Percentiles rank a stretch among this genome's conserved stretches.
Conservation (phyloP, 2,329 filamentous ascomycete genomes). For the Pseudogymnoascus sp. region DNA sequence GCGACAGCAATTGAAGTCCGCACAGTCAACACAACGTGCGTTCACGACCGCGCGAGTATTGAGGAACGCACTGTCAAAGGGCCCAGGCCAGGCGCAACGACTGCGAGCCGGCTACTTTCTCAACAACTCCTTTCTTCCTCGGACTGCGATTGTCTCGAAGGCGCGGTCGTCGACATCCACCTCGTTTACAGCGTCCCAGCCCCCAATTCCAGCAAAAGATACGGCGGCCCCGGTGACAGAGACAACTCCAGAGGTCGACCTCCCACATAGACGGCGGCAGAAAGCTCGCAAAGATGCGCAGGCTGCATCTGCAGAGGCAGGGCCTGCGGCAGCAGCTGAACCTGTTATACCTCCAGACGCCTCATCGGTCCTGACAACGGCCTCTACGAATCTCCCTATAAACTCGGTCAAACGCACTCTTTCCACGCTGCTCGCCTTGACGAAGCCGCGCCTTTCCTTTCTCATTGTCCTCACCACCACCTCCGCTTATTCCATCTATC, state of each 20-base stretch:
- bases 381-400: slow-evolving; percentile 41
- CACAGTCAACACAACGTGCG: not conserved
- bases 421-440: slow-evolving; percentile 77
- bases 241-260: slow-evolving; percentile 14
- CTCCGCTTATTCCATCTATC: slow-evolving; percentile 85
- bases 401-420: slow-evolving; percentile 55
- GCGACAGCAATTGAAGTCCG: not conserved
- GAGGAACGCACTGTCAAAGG: slow-evolving; percentile 2
- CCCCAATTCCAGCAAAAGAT: not conserved
- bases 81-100: not conserved
- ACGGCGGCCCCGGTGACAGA: not conserved
- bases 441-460: slow-evolving; percentile 89
- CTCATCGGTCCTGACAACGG: slow-evolving; percentile 47
- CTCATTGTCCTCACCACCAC: slow-evolving; percentile 87
- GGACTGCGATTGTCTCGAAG: not conserved
- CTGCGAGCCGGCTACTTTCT: slow-evolving; percentile 1
- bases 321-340: slow-evolving; percentile 15
- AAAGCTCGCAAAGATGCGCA: slow-evolving; percentile 14
- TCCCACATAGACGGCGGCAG: slow-evolving; percentile 28
- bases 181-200: not conserved
- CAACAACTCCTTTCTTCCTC: slow-evolving; percentile 2
- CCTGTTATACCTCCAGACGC: slow-evolving; percentile 38
- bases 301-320: slow-evolving; percentile 20
- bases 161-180: not conserved
- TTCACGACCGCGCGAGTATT: slow-evolving; percentile 9